Base-by-base conservation (phyloP, 1,284 basidiomycete genomes). In the Macrocybe sp. region DNA sequence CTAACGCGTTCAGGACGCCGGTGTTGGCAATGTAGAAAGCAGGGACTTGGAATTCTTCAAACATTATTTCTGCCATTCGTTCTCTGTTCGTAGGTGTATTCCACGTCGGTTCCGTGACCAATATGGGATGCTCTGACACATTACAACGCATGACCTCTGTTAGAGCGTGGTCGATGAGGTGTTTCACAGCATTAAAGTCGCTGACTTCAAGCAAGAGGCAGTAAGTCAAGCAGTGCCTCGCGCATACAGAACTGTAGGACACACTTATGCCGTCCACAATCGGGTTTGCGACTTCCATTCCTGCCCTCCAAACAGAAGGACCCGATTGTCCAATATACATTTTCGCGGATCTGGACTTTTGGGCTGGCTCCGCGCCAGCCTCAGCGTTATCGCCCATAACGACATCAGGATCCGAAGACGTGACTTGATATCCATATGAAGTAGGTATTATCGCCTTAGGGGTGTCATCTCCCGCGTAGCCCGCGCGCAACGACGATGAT, bases 1-100 rank as follows among this genome's bases (percentile, higher is more conserved):
- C 89, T 60, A 67, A 95, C 87, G 94, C 89, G 65, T 92, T 96
- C 45, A 99, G 72, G 10, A 99, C 96, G n/a, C 91, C 89, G 22
- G 90, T 88, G 63, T 98, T 97, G 32, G 96, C 94, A 45, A 97
- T 89, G 65, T 99, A 99, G 69, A 97, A 94, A 1, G 96, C 97
- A 2, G 97, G 97, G 6, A 88, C 89, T 45, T 91, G 75, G 59
- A 97, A 94, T 52, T 95, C 88, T 68, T 99, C 97, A 62, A 99
- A 99, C 71, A 96, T 92, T 49, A 99, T 86, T 69, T 99, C 92
- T 9, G 92, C 89, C 83, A 98, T 89, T 44, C 85, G 78, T 69
- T 98, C 94, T 42, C 96, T 75, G 60, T 95, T 92, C 14, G 85
- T 83, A 30, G 84, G 74, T 0, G 92, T 90, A 63, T 97, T 98